These are phyloP conservation scores for Biscogniauxia sp. DNA, from an alignment of 2,329 filamentous ascomycete genomes.

Conservation along the genomic window DNA sequence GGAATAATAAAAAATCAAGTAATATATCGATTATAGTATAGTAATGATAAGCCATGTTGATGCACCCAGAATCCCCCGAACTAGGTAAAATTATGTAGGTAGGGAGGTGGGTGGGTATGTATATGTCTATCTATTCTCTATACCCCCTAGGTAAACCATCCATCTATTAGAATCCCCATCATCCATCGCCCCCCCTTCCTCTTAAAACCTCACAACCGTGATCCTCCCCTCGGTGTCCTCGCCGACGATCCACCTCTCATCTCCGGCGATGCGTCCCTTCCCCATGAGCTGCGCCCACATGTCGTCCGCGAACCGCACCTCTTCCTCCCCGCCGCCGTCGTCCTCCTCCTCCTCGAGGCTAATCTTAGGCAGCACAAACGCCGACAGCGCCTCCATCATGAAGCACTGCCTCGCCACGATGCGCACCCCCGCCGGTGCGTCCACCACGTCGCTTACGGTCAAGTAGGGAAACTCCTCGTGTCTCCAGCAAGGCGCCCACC, in stretches of 20 bases:
- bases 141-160: not conserved
- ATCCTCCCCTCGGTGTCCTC: constrained; percentile 51
- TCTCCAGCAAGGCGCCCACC: constrained; percentile 49
- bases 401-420: constrained; percentile 47
- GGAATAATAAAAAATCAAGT: too few species aligned
- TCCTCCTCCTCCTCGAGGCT: constrained; percentile 30
- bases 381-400: constrained; percentile 44
- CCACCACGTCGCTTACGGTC: constrained; percentile 45
- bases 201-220: constrained; percentile 52
- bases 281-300: constrained; percentile 49
- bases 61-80: not conserved
- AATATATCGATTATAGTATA: too few species aligned
- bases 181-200: not conserved
- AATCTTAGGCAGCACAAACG: constrained; percentile 41
- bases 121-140: not conserved
- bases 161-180: not conserved
- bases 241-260: constrained; percentile 61
- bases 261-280: constrained; percentile 54
- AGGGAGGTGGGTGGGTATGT: not conserved
- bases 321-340: constrained; percentile 20
- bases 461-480: constrained; percentile 53
- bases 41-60: too few species aligned
- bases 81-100: not conserved
- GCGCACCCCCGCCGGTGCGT: constrained; percentile 43
- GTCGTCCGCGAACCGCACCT: constrained; percentile 41